Percentiles rank a stretch among this genome's conserved stretches.
Conservation (phyloP, 352 stramenopile species). For the Blastocystis sp. region DNA sequence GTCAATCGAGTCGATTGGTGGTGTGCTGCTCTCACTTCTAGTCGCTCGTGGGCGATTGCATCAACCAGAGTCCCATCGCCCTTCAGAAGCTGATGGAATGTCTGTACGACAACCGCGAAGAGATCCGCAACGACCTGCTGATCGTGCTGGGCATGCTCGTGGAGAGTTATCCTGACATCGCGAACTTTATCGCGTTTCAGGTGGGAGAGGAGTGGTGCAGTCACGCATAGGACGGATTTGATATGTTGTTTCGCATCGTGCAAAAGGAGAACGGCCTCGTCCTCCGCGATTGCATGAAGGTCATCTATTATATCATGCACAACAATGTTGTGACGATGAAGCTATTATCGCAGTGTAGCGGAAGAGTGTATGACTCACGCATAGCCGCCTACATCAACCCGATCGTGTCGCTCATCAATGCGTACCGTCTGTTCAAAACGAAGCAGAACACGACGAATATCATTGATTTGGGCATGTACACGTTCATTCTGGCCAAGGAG, state of each 20-base stretch:
- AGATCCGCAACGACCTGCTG: constrained; percentile 66
- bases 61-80: constrained; percentile 42
- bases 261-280: constrained; percentile 4
- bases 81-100: constrained; percentile 59
- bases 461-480: constrained; percentile 61
- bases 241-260: constrained; percentile 62
- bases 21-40: too few relatives aligned
- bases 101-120: constrained; percentile 57
- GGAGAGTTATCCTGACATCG: constrained; percentile 64
- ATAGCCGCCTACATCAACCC: constrained; percentile 40
- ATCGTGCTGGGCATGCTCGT: constrained; percentile 29
- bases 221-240: constrained; percentile 47
- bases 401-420: constrained; percentile 18
- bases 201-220: neutral
- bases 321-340: constrained; percentile 64
- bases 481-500: constrained; percentile 19
- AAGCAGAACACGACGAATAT: neutral
- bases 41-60: constrained; percentile 37
- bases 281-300: constrained; percentile 31
- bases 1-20: constrained; percentile 15
- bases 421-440: neutral
- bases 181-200: constrained; percentile 68
- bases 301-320: constrained; percentile 62
- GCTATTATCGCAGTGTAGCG: constrained; percentile 25
- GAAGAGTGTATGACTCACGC: neutral